Evolutionary conservation across 371 early-diverging fungal species (phyloP).

Genomic region (Mortierella sp.): DNA sequence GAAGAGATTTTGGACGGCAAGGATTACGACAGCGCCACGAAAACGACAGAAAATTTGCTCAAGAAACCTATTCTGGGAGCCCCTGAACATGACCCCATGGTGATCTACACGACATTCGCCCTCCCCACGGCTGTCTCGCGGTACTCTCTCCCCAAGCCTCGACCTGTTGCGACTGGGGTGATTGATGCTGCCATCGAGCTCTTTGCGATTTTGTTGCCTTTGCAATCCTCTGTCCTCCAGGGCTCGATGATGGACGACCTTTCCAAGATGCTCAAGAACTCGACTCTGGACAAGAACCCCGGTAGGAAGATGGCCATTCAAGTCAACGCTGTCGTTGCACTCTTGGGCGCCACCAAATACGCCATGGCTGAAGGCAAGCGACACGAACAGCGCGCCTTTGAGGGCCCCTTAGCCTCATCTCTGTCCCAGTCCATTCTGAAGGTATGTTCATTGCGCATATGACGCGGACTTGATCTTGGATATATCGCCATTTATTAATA

Average conservation of each 20-base stretch:
- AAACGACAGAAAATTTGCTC: slow-evolving; percentile 62
- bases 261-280: slow-evolving; percentile 72
- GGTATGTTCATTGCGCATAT: slow-evolving; percentile 17
- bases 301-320: slow-evolving; percentile 83
- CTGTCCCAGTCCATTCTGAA: slow-evolving; percentile 52
- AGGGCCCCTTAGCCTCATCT: slow-evolving; percentile 48
- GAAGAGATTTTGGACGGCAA: slow-evolving; percentile 70
- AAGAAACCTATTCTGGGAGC: slow-evolving; percentile 75
- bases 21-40: slow-evolving; percentile 65
- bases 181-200: slow-evolving; percentile 80
- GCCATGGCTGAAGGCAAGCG: slow-evolving; percentile 62
- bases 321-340: slow-evolving; percentile 82
- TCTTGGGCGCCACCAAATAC: slow-evolving; percentile 78
- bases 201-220: slow-evolving; percentile 79
- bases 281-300: slow-evolving; percentile 77
- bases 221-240: slow-evolving; percentile 77
- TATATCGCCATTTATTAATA: not conserved
- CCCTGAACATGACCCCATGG: slow-evolving; percentile 71
- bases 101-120: slow-evolving; percentile 65
- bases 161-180: slow-evolving; percentile 53
- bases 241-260: slow-evolving; percentile 83
- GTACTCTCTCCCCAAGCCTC: slow-evolving; percentile 59
- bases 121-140: slow-evolving; percentile 42
- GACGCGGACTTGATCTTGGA: no score
- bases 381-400: slow-evolving; percentile 47